Percentiles rank a stretch among this genome's conserved stretches.
phyloP scores from a whole-genome alignment of 2,329 filamentous ascomycete species.

The Drechslerella coelobrocha region DNA sequence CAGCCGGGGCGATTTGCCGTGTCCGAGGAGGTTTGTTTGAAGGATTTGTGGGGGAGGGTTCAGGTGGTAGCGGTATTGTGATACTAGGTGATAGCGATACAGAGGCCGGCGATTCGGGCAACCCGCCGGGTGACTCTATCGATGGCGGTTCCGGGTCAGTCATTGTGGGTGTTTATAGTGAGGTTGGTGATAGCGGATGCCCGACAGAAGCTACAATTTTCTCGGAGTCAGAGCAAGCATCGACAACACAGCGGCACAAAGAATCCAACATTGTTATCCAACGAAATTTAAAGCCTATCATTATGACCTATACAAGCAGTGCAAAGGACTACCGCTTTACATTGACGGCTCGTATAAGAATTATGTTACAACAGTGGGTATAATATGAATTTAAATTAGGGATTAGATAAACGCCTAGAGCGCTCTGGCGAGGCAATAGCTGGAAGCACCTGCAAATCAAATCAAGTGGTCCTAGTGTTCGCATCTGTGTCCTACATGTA shows the following conservation, averaged over 20 bases:
- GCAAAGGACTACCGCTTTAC: too few relatives aligned
- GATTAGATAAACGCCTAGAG: too few relatives aligned
- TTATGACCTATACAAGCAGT: conserved; percentile 8
- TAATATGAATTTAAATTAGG: too few relatives aligned
- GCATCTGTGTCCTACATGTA: conserved; percentile 6
- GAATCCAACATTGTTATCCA: conserved; percentile 10
- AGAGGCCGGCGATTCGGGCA: too few relatives aligned
- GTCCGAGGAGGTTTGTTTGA: conserved; percentile 41
- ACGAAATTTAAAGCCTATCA: background rate
- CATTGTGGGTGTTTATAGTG: conserved; percentile 2
- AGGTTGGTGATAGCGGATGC: conserved; percentile 1
- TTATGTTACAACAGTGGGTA: too few relatives aligned
- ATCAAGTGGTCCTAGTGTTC: conserved; percentile 11
- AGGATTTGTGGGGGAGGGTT: conserved; percentile 32
- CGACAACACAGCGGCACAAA: conserved; percentile 16
- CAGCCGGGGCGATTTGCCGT: conserved; percentile 35
- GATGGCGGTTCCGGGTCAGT: conserved; percentile 9
- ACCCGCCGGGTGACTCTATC: background rate
- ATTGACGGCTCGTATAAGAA: too few relatives aligned
- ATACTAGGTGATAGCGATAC: background rate
- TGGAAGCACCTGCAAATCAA: too few relatives aligned
- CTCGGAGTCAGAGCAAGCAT: background rate
- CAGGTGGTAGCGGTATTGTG: conserved; percentile 25
- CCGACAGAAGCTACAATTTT: conserved; percentile 23
- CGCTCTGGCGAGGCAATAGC: too few relatives aligned